phyloP scores from a whole-genome alignment of 2,329 filamentous ascomycete species.

The Lasiodiplodia gonubiensis region DNA sequence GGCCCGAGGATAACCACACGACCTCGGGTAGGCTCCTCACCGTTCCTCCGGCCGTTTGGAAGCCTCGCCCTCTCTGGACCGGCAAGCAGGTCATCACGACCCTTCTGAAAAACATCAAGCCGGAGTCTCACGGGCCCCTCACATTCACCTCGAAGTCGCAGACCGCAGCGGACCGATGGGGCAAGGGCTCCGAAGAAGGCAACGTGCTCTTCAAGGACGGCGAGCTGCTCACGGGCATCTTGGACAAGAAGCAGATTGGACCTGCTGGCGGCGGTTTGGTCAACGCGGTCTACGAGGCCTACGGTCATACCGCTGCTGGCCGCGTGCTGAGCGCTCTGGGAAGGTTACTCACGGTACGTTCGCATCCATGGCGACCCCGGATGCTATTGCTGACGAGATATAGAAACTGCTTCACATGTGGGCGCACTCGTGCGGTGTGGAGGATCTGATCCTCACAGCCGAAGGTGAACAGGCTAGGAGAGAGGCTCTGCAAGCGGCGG shows the following conservation, averaged over 20 bases:
- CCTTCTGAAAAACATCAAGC: conserved; percentile 89
- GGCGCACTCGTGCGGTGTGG: conserved; percentile 96
- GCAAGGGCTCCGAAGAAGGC: conserved; percentile 75
- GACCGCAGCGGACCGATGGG: conserved; percentile 82
- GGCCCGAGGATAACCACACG: conserved; percentile 90
- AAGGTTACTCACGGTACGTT: conserved; percentile 71
- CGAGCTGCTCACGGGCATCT: conserved; percentile 85
- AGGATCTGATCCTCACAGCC: conserved; percentile 85
- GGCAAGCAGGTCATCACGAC: conserved; percentile 96
- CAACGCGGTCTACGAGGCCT: conserved; percentile 91
- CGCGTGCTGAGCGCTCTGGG: conserved; percentile 89
- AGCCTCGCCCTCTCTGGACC: conserved; percentile 84
- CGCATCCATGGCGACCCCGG: neutral
- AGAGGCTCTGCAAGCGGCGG: conserved; percentile 70
- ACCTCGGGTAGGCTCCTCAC: conserved; percentile 81
- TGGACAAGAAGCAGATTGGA: conserved; percentile 95
- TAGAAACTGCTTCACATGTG: conserved; percentile 83
- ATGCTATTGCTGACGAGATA: neutral
- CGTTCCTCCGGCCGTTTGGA: conserved; percentile 79
- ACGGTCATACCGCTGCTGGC: conserved; percentile 85
- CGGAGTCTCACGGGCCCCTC: conserved; percentile 74
- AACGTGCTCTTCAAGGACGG: conserved; percentile 83
- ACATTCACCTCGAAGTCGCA: conserved; percentile 81
- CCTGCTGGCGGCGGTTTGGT: conserved; percentile 85
- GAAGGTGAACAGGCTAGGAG: conserved; percentile 76